These are phyloP conservation scores for Saprolegnia diclina DNA, from an alignment of 352 stramenopile species.

Conservation along the genomic window DNA sequence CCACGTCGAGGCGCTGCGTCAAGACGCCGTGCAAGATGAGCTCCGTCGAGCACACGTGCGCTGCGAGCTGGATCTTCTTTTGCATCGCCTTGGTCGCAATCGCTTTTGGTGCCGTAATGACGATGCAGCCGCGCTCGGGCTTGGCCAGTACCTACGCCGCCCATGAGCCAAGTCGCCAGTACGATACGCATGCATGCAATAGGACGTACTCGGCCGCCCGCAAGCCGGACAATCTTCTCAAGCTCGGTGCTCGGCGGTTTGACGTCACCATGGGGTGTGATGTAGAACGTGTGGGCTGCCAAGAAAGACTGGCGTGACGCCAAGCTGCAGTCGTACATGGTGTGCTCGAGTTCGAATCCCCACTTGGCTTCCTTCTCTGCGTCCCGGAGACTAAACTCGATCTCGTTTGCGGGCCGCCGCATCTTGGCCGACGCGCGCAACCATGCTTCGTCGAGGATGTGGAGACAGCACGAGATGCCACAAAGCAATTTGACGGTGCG, in stretches of 20 bases:
- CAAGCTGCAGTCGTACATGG: conserved; percentile 38
- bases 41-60: conserved; percentile 42
- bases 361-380: conserved; percentile 43
- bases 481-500: conserved; percentile 56
- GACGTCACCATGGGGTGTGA: conserved; percentile 51
- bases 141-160: conserved; percentile 1
- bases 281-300: conserved; percentile 35
- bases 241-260: conserved; percentile 42
- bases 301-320: conserved; percentile 36
- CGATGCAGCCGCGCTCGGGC: conserved; percentile 27
- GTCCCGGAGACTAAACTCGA: conserved; percentile 39
- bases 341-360: conserved; percentile 41
- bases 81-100: conserved; percentile 34
- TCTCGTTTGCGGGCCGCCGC: conserved; percentile 34
- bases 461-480: conserved; percentile 45
- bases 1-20: conserved; percentile 37
- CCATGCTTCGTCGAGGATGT: conserved; percentile 48
- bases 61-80: conserved; percentile 34
- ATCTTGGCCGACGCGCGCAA: conserved; percentile 39
- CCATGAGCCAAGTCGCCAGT: conserved; percentile 2
- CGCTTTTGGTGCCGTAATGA: conserved; percentile 42
- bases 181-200: too few species aligned
- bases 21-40: conserved; percentile 44
- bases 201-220: conserved; percentile 34
- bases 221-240: conserved; percentile 48